Evolutionary conservation across 2,329 filamentous ascomycete species (phyloP), one percentile per base, ranked within the genome.

Genomic region (Mycosphaerella sp.): DNA sequence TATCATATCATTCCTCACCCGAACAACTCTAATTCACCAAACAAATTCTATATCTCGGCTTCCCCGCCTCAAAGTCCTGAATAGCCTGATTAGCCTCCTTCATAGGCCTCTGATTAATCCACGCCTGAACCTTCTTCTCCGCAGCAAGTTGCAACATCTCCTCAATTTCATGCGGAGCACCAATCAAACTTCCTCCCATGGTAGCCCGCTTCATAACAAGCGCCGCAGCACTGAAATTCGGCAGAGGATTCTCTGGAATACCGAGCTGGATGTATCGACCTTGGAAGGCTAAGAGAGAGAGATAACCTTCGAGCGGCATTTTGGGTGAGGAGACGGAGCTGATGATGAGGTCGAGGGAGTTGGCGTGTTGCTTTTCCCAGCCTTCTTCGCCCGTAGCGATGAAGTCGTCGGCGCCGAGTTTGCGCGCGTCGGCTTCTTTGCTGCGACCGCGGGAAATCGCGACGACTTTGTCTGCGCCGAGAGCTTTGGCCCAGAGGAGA

Each of bases 251-350:
- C 61, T 88, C 85, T 0, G 85, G 84, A 1, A 54, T 77, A 28
- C 83, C 84, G 41, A 88, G 74, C 67, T 86, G 81, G 50, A 85
- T 75, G 58, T 85, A 80, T 13, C 72, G 73, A 6, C 84, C 83
- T 41, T 79, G 74, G 17, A 74, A 68, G 52, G 76, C 74, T 28
- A 87, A 71, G 8, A 88, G 71, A 8, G 37, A 13, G 12, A 50
- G 42, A 67, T 86, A 87, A 42, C 78, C 69, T 44, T 69, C 65
- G 14, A 87, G 62, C 0, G 83, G 82, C 81, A 87, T 84, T n/a
- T 79, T 74, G 2, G 75, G 72, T 7, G 68, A 71, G 2, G 77
- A 79, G 8, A 81, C 75, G 1, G 80, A 83, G 44, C 69, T 77
- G 53, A 84, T 68, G 62, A 84, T 80, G 6, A 84, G 65, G 61